A percentile compares a stretch with the other conserved stretches of the same genome.
These are phyloP conservation scores for Tetradesmus lagerheimii DNA, from an alignment of 139 green algal species.

Conservation along the genomic window DNA sequence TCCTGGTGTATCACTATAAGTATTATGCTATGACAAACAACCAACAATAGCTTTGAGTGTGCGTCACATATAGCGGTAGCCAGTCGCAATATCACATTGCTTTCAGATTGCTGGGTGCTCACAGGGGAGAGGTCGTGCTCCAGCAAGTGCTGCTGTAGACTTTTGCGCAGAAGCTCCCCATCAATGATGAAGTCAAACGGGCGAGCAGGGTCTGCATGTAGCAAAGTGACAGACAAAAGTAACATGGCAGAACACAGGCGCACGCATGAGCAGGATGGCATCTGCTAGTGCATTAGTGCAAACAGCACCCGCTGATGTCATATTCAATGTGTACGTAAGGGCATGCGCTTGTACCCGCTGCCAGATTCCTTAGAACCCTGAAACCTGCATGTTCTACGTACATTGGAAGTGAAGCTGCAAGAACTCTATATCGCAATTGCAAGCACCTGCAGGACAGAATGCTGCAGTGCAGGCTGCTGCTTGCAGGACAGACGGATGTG, in stretches of 20 bases:
- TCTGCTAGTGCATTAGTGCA: not conserved
- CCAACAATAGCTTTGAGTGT: too few relatives aligned
- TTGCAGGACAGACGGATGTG: not conserved
- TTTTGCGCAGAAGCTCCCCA: constrained; percentile 87
- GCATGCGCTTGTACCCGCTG: not conserved
- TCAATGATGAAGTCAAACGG: constrained; percentile 97
- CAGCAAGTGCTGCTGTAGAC: constrained; percentile 85
- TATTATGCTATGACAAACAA: too few relatives aligned
- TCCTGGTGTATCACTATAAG: too few relatives aligned
- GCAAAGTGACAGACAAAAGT: not conserved
- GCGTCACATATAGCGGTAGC: too few relatives aligned
- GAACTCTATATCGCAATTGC: too few relatives aligned
- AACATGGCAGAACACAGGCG: not conserved
- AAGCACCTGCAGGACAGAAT: not conserved
- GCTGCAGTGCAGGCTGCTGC: not conserved
- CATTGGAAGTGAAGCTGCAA: too few relatives aligned
- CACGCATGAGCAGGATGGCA: not conserved
- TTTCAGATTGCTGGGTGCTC: constrained; percentile 1
- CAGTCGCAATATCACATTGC: not conserved
- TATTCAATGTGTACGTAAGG: too few relatives aligned
- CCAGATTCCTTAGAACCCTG: too few relatives aligned
- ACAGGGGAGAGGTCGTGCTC: constrained; percentile 83
- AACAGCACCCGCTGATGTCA: not conserved
- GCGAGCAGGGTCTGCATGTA: constrained; percentile 71
- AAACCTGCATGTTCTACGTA: too few relatives aligned